Percentiles rank a stretch among this genome's conserved stretches.
Evolutionary conservation across 2,329 filamentous ascomycete genomes (phyloP).

Genomic region (Celoporthe dispersa): DNA sequence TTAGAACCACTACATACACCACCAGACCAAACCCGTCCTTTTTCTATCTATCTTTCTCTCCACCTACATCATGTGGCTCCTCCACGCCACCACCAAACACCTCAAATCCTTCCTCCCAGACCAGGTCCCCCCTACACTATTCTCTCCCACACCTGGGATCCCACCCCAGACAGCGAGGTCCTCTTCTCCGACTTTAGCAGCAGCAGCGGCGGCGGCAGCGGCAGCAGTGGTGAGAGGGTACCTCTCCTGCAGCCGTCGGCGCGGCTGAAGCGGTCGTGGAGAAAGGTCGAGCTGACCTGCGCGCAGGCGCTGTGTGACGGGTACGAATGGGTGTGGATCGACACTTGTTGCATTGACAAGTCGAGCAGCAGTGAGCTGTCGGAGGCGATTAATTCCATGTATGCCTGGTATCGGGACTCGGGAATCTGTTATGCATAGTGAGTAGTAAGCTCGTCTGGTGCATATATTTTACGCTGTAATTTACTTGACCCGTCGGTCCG

Average conservation of each 20-base stretch:
- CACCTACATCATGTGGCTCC: not conserved
- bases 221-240: not conserved
- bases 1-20: no score
- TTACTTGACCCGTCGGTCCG: no score
- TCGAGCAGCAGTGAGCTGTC: constrained; percentile 26
- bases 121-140: not conserved
- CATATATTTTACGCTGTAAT: no score
- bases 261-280: not conserved
- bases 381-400: constrained; percentile 29
- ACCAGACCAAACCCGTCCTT: not conserved
- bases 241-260: not conserved
- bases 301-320: constrained; percentile 1
- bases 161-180: constrained; percentile 6
- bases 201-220: no score
- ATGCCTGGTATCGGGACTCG: constrained; percentile 22
- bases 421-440: constrained; percentile 19
- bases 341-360: constrained; percentile 29
- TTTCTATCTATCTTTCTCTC: no score
- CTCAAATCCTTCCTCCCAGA: constrained; percentile 3
- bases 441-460: not conserved
- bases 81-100: constrained; percentile 10
- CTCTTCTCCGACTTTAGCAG: constrained; percentile 1
- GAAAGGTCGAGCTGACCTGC: constrained; percentile 8
- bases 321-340: constrained; percentile 17
- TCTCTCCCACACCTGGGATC: constrained; percentile 9